Percentiles rank a stretch among this genome's conserved stretches.
Conservation (phyloP, 305 asterid genomes). For the Fraxinus ornus region DNA sequence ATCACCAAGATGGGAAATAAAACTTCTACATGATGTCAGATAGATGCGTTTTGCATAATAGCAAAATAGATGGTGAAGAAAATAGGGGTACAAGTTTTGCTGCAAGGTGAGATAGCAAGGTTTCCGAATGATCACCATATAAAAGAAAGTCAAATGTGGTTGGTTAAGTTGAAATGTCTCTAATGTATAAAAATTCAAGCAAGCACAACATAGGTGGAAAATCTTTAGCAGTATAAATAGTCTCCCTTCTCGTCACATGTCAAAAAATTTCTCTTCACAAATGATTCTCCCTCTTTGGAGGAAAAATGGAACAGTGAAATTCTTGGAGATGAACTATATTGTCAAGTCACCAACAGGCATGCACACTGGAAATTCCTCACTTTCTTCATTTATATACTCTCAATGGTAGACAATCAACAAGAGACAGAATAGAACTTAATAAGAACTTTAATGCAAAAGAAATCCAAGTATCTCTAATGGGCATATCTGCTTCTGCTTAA, state of each 20-base stretch:
- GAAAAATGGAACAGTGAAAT: background rate
- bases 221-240: slow-evolving; percentile 18
- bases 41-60: background rate
- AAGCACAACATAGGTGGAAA: slow-evolving; percentile 12
- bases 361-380: background rate
- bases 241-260: background rate
- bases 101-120: background rate
- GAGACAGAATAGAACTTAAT: slow-evolving; percentile 15
- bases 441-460: slow-evolving; percentile 10
- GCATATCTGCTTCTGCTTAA: background rate
- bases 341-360: background rate
- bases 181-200: slow-evolving; percentile 6
- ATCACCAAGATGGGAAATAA: background rate
- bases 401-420: background rate
- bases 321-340: background rate
- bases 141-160: background rate
- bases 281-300: background rate
- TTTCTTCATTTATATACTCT: slow-evolving; percentile 6
- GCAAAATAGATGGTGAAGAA: background rate
- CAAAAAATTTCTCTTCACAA: slow-evolving; percentile 6
- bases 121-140: background rate
- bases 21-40: background rate
- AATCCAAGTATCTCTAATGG: slow-evolving; percentile 15
- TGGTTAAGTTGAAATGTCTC: background rate
- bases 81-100: background rate